Evolutionary conservation across 31 red algal species (phyloP), one percentile per base, ranked within the genome.

Genomic region (Bonnemaisonia californica): DNA sequence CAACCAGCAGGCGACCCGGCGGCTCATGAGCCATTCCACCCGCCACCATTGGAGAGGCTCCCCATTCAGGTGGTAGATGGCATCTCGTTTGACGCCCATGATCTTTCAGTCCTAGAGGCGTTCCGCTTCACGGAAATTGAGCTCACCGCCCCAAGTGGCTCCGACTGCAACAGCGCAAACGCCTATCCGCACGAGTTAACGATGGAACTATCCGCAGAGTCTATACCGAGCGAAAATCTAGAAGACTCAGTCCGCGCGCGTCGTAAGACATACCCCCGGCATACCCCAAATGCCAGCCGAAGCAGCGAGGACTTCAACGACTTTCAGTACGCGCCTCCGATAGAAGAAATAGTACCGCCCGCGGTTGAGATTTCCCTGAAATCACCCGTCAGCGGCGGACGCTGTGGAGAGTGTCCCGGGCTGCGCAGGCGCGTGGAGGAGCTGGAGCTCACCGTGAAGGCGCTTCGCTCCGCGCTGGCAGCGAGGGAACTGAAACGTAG

Each of bases 341-440:
- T 68, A 7, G 67, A 83, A 48, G 27, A 70, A 11, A 30, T 83
- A 8, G 27, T 68, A 28, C 55, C 69, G 31, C 80, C 40, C 9
- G 48, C 67, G 3, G 36, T 51, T 27, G 67, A 56, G 45, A 16
- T 51, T 16, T 7, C 45, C 3, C 63, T 63, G 31, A 21, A 81
- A 3, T 48, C 59, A 21, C 16, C 34, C 16, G 54, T 37, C 31
- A 12, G 42, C 1, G 8, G 3, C 23, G 42, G 54, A 22, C 3
- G n/a, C n/a, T 86, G 83, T 57, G 60, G n/a, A n/a, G 84, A 88
- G 36, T 88, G 84, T 69, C 30, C 51, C 36, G 32, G 42, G 61
- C 77, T 71, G 74, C 37, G 84, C 2, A 37, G 28, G 19, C 22
- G 84, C 1, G 74, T 88, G 29, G 60, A 79, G 28, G 45, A 88